Evolutionary conservation across 306 rosid species (phyloP), one percentile per base, ranked within the genome.

Genomic region (Erythrophleum fordii): DNA sequence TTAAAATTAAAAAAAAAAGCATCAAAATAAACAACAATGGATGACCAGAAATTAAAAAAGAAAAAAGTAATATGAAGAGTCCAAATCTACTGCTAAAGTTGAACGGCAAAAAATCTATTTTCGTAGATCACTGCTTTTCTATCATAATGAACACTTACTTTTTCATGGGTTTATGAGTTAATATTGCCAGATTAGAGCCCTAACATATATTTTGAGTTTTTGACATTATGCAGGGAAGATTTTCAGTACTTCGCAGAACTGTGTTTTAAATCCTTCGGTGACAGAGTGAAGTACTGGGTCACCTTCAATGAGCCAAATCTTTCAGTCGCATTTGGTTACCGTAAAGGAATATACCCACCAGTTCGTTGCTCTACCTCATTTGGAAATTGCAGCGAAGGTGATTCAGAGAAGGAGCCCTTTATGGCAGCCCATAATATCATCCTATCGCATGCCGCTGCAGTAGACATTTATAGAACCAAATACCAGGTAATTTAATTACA

Each of bases 401-500:
- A 93, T 72, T 90, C 97, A 28, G 90, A 76, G 80, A 90, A 26
- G 23, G 98, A 93, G 69, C 98, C 97, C 39, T 90, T 88, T 34
- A 37, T 91, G 14, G 93, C 82, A 26, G 93, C 90, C 41, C 94
- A 93, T 80, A 93, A 91, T 49, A 80, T 90, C 18, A 87, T 93
- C 70, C 81, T 91, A 6, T 81, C 97, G 4, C 97, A 91, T 78
- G 92, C 94, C 16, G 82, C 94, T 67, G 92, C 90, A 4, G 98
- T 90, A 56, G 51, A 86, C 52, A 6, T 77, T 23, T 93, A 93
- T 51, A 79, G 92, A 82, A 86, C 88, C 67, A 86, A 83, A 85
- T 93, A 90, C 62, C 98, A 93, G 90, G 96, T 88, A 82, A 26
- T 44, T 22, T 37, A 9, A 56, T 18, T 53, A 18, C 23, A 5